Base-by-base conservation (phyloP, 2,329 filamentous ascomycete species). In the Sclerotinia subarctica region DNA sequence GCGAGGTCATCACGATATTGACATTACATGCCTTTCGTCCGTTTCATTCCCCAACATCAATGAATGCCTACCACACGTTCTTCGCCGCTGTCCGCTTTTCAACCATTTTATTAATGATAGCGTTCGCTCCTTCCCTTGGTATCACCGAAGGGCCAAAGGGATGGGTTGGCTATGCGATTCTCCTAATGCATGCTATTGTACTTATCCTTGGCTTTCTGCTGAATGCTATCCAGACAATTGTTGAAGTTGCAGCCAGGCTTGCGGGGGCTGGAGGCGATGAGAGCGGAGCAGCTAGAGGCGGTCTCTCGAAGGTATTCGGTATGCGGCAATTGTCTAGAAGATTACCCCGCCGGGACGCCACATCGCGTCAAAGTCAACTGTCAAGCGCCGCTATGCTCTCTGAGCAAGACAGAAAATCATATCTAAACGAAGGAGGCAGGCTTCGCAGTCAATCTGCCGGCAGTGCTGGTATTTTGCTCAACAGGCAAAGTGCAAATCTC, bases 31-130 rank as follows among this genome's bases (percentile, higher is more conserved):
- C 93, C 10, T 96, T 98, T 81, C 88, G 91, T 21, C 95, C 95
- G 0, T 99, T 96, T 76, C 90, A 94, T 70, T 88, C 89, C 2
- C 88, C 94, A 29, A 98, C 95, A 0, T 97, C 94, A 38, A 99
- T 99, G 95, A 98, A 98, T 77, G 88, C 92, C 13, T 97, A 97
- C 73, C 94, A 98, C 75, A 92, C 90, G 2, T 87, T 93, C 70
- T 97, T 97, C 78, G 87, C 93, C 0, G 81, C 85, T 2, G 82
- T 96, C 19, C 88, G 95, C 46, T 89, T 97, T 44, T 80, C 92
- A 59, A 90, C 90, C 0, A 85, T 93, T 58, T 81, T 94, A 66
- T 81, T 94, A 66, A 93, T 91, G 82, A 86, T 93, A 46, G 84
- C 94, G 1, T 99, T 99, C 78, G 88, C 94, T 17, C 93, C 94